phyloP scores from a whole-genome alignment of 2,329 filamentous ascomycete genomes.

The Xylariaceae sp. region DNA sequence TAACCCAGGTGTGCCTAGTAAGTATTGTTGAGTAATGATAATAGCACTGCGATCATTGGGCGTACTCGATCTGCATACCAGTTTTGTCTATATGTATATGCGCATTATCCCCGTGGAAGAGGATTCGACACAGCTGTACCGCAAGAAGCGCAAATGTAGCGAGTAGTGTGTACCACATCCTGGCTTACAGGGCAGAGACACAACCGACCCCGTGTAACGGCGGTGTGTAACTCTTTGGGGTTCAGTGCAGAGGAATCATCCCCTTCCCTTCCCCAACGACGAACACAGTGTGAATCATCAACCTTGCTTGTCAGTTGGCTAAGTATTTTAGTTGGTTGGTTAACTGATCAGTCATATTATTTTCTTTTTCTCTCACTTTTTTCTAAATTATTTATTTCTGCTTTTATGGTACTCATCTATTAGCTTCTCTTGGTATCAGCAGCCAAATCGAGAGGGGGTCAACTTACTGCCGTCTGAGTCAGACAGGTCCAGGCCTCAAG shows the following conservation, averaged over 20 bases:
- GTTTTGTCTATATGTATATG: no score
- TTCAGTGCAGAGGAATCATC: neutral
- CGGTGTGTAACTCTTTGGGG: neutral
- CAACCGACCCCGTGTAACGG: neutral
- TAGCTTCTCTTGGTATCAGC: no score
- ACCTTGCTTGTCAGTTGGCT: neutral
- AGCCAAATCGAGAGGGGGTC: conserved; percentile 5
- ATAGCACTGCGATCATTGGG: neutral
- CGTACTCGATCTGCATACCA: neutral
- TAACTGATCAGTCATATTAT: conserved; percentile 18
- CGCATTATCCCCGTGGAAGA: no score
- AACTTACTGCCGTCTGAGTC: conserved; percentile 17
- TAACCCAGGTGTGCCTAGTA: neutral
- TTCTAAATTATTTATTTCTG: neutral
- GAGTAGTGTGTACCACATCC: neutral
- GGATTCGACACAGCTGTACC: neutral
- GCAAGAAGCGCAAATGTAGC: neutral
- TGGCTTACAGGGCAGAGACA: neutral
- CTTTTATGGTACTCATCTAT: no score
- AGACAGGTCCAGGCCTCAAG: conserved; percentile 18
- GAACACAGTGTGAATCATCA: conserved; percentile 26
- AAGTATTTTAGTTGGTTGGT: no score
- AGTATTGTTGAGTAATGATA: no score
- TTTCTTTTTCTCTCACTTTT: neutral
- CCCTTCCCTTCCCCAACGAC: conserved; percentile 1